phyloP scores from a whole-genome alignment of 2,329 filamentous ascomycete species.

The Furcasterigmium furcatum region DNA sequence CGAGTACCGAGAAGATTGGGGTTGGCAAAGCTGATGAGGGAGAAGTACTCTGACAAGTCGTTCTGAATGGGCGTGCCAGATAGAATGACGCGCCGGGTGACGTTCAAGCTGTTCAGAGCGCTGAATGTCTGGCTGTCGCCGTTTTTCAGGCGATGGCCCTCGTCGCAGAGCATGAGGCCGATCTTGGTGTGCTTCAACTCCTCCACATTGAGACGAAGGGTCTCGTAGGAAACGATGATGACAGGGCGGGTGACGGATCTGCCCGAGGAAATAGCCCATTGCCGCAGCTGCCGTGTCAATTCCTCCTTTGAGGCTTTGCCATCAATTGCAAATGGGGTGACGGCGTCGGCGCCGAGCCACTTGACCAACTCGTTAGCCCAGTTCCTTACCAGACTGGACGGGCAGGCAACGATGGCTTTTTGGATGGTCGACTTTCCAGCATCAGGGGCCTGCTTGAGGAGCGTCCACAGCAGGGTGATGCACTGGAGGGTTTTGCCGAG shows the following conservation, averaged over 20 bases:
- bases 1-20: constrained; percentile 86
- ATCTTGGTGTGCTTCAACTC: constrained; percentile 89
- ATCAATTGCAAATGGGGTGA: constrained; percentile 92
- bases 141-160: constrained; percentile 95
- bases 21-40: constrained; percentile 94
- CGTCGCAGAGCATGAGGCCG: constrained; percentile 89
- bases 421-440: constrained; percentile 93
- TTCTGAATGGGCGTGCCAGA: constrained; percentile 98
- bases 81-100: constrained; percentile 86
- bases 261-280: constrained; percentile 93
- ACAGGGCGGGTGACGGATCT: constrained; percentile 86
- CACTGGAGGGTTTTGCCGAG: constrained; percentile 96
- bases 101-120: constrained; percentile 85
- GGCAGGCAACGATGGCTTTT: constrained; percentile 95
- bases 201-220: constrained; percentile 83
- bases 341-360: constrained; percentile 90
- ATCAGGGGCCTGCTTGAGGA: constrained; percentile 92
- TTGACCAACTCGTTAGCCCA: constrained; percentile 98
- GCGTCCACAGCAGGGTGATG: constrained; percentile 93
- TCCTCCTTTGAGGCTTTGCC: constrained; percentile 96
- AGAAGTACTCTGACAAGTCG: constrained; percentile 96
- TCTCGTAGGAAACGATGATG: constrained; percentile 97
- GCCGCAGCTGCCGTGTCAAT: constrained; percentile 81
- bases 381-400: constrained; percentile 92
- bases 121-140: constrained; percentile 94